Conservation (phyloP, 352 stramenopile genomes). For the Saprolegnia diclina region DNA sequence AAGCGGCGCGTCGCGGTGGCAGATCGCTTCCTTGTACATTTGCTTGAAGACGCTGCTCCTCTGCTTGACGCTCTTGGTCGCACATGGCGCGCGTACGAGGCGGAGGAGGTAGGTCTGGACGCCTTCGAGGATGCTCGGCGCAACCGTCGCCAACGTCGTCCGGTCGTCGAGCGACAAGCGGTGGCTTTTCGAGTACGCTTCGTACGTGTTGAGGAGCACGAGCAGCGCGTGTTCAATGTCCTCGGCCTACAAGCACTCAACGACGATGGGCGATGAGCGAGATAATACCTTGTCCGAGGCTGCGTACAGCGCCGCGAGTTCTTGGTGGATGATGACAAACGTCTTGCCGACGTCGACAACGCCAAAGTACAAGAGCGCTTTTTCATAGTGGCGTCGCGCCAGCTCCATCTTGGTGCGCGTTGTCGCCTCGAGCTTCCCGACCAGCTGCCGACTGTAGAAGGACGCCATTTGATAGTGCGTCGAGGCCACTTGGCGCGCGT, state of each 20-base stretch:
- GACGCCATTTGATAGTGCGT: constrained; percentile 84
- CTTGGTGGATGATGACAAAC: constrained; percentile 78
- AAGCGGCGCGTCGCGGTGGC: constrained; percentile 26
- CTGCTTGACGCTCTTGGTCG: not conserved
- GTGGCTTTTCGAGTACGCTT: constrained; percentile 43
- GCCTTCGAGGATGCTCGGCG: constrained; percentile 39
- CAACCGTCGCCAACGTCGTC: constrained; percentile 20
- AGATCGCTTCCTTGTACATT: constrained; percentile 84
- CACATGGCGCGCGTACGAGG: constrained; percentile 38
- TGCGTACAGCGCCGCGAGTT: constrained; percentile 70
- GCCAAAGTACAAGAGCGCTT: constrained; percentile 74
- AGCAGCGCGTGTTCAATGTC: constrained; percentile 74
- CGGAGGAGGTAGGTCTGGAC: constrained; percentile 56
- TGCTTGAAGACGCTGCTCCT: constrained; percentile 55
- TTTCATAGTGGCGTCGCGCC: constrained; percentile 76
- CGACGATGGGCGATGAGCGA: not conserved
- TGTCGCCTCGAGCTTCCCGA: not conserved
- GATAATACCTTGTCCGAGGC: constrained; percentile 16
- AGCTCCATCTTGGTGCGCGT: constrained; percentile 75
- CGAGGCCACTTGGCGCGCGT: constrained; percentile 64
- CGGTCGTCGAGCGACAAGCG: constrained; percentile 25
- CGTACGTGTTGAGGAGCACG: constrained; percentile 67
- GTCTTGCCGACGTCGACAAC: constrained; percentile 58
- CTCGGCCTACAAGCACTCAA: constrained; percentile 44
- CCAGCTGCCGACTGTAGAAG: constrained; percentile 62